Evolutionary conservation across 1,284 basidiomycete genomes (phyloP).

Genomic region (Leccinum pallidistipes): DNA sequence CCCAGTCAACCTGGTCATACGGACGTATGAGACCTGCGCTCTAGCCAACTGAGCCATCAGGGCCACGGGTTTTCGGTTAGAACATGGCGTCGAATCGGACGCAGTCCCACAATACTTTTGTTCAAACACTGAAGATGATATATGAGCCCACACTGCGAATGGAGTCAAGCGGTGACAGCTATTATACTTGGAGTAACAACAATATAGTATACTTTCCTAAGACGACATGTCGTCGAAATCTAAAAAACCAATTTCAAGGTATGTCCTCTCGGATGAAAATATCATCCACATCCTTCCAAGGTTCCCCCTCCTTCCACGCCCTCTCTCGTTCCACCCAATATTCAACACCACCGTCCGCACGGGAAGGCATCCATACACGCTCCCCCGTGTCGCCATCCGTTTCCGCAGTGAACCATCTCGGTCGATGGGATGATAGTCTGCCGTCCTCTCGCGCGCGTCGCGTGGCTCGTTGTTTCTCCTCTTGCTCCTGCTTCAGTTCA

Average conservation of each 20-base stretch:
- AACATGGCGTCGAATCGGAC: not conserved
- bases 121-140: too few relatives aligned
- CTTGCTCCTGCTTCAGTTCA: conserved; percentile 81
- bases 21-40: conserved; percentile 35
- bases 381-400: conserved; percentile 87
- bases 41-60: conserved; percentile 36
- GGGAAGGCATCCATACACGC: conserved; percentile 77
- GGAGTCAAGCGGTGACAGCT: not conserved
- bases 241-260: not conserved
- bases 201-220: not conserved
- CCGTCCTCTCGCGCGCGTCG: conserved; percentile 80
- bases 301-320: conserved; percentile 48
- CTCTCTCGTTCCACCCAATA: conserved; percentile 85
- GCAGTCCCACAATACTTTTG: too few relatives aligned
- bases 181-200: not conserved
- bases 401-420: conserved; percentile 80
- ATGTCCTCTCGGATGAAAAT: conserved; percentile 70
- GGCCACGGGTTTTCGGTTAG: not conserved
- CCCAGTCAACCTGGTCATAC: conserved; percentile 32
- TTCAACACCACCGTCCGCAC: conserved; percentile 57
- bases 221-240: not conserved
- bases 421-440: conserved; percentile 67
- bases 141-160: not conserved
- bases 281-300: conserved; percentile 72
- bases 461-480: conserved; percentile 85